A percentile compares a stretch with the other conserved stretches of the same genome.
Evolutionary conservation across 371 early-diverging fungal genomes (phyloP).

Genomic region (Actinomortierella wolfii): DNA sequence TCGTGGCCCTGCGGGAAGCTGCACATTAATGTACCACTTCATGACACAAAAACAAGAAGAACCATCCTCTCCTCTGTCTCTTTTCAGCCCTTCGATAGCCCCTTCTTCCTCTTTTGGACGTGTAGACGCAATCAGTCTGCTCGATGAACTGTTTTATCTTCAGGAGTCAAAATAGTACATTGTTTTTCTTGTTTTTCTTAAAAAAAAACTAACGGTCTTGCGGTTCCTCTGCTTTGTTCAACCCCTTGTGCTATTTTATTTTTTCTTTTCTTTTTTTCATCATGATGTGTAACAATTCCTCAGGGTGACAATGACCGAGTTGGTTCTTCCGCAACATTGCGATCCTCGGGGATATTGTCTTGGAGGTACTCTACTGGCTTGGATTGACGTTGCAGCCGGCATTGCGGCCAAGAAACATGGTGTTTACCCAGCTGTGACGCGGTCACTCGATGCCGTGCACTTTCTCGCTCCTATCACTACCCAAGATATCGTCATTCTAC

Average conservation of each 20-base stretch:
- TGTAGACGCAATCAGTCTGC: too few species aligned
- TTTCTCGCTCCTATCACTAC: conserved; percentile 70
- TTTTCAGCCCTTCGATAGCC: conserved; percentile 1
- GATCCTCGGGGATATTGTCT: conserved; percentile 41
- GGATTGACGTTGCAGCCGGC: conserved; percentile 80
- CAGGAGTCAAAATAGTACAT: too few species aligned
- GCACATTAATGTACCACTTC: too few species aligned
- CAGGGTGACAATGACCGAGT: conserved; percentile 46
- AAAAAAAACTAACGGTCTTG: too few species aligned
- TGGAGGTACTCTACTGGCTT: conserved; percentile 57
- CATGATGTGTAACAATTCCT: too few species aligned
- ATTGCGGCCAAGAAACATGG: conserved; percentile 73
- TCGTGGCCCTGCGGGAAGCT: too few species aligned
- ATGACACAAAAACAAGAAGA: too few species aligned
- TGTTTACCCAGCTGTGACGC: conserved; percentile 56
- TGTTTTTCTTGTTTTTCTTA: too few species aligned
- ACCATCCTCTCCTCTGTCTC: background rate
- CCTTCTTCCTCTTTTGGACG: too few species aligned
- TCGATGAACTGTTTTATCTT: too few species aligned
- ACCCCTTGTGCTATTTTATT: background rate
- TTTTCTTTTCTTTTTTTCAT: background rate
- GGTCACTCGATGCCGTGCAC: conserved; percentile 70
- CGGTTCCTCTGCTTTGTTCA: too few species aligned
- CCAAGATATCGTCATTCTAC: conserved; percentile 70
- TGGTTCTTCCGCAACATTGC: conserved; percentile 34